Base-by-base conservation (phyloP, 257 asterid genomes). In the Solanum arcanum region DNA sequence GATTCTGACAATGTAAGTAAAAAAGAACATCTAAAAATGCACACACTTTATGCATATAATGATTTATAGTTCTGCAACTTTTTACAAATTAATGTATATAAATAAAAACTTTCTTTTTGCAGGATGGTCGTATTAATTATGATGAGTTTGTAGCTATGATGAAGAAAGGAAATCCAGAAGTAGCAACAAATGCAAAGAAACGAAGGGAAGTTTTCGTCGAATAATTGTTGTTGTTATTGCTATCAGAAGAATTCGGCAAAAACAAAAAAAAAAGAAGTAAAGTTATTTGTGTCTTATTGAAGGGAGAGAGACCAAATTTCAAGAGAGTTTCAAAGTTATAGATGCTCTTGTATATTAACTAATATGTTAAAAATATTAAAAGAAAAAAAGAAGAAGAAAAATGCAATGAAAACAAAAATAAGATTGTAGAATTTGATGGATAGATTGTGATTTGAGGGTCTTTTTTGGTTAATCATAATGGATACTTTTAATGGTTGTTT, bases 1-100 rank as follows among this genome's bases (percentile, higher is more conserved):
- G 97, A 94, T 41, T 81, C 91, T 47, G 95, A 94, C 72, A 86
- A 93, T 52, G 97, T 94, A 92, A 91, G 94, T 69, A 7, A 62
- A 66, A 62, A 15, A 46, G 49, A 31, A 41, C 13, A 47, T 72
- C 39, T 9, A 47, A 41, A 44, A 15, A 39, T 9, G 35, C 68
- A 20, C 70, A 23, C 59, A 20, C 81, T 35, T 9, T 21, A 74
- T 74, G 82, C 52, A 74, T 74, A 21, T 74, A 74, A 39, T 39
- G 52, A 47, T 47, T 47, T 16, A 27, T 29, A 47, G 68, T 47
- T 25, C 44, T 47, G 60, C 83, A 76, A 9, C 5, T 7, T 46
- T 80, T 80, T 27, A 47, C 27, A 47, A 47, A 29, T 47, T 8
- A 15, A 14, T 23, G 21, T 82, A 21, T 33, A 2, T 23, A 47